phyloP scores from a whole-genome alignment of 495 filamentous ascomycete genomes.

The Stereocaulon alpinum region DNA sequence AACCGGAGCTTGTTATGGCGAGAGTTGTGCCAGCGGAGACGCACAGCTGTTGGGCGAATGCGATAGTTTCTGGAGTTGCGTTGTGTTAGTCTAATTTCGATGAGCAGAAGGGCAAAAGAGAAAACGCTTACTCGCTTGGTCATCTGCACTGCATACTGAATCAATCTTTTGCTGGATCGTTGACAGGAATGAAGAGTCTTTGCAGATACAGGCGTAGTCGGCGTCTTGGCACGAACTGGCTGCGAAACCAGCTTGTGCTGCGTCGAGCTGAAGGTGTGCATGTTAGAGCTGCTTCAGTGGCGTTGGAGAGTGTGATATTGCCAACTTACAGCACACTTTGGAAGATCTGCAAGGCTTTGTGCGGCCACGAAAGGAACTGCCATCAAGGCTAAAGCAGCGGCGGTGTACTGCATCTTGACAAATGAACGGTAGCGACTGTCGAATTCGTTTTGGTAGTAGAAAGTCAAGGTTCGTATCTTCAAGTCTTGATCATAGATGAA shows the following conservation, averaged over 20 bases:
- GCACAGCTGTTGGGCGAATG: constrained; percentile 14
- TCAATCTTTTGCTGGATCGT: constrained; percentile 11
- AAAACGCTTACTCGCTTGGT: constrained; percentile 12
- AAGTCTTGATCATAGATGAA: neutral
- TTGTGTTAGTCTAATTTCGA: neutral
- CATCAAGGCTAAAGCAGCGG: neutral
- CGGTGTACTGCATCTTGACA: constrained; percentile 3
- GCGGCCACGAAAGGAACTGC: constrained; percentile 3
- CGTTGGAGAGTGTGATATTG: neutral
- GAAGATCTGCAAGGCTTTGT: constrained; percentile 5
- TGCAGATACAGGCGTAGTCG: constrained; percentile 26
- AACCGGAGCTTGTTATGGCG: neutral
- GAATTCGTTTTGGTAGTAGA: neutral
- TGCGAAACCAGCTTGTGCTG: constrained; percentile 12
- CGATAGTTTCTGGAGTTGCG: constrained; percentile 7
- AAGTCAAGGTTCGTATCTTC: neutral
- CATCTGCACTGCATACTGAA: constrained; percentile 6
- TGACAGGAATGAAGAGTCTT: constrained; percentile 23
- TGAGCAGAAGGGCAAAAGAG: neutral
- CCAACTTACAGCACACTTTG: constrained; percentile 16
- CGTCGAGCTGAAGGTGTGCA: neutral
- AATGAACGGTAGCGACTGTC: neutral
- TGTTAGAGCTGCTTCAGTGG: neutral
- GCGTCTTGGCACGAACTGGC: constrained; percentile 5
- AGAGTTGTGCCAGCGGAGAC: constrained; percentile 10